Evolutionary conservation across 2,329 filamentous ascomycete species (phyloP).

Genomic region (Calonectria pseudoreteaudii): DNA sequence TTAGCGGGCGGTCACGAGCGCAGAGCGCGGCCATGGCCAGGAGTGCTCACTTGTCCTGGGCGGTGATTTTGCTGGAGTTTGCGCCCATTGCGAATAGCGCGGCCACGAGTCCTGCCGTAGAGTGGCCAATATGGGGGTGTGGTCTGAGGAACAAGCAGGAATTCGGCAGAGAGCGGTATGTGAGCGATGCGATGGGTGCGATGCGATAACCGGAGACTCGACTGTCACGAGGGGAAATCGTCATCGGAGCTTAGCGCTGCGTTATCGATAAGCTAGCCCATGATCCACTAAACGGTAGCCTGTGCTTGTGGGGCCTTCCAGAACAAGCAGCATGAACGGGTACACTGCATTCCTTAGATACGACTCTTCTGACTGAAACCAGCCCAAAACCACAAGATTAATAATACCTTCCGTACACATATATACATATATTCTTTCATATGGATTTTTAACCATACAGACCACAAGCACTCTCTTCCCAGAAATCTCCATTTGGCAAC

Average conservation of each 20-base stretch:
- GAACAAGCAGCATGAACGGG: background rate
- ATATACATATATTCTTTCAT: no score
- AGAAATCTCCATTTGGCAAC: no score
- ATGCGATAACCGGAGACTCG: constrained; percentile 14
- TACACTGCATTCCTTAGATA: background rate
- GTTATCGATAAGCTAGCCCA: constrained; percentile 41
- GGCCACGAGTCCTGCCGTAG: constrained; percentile 14
- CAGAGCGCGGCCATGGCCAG: constrained; percentile 10
- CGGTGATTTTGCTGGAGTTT: constrained; percentile 68
- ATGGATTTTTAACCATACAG: no score
- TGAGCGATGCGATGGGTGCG: constrained; percentile 18
- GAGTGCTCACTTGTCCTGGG: constrained; percentile 83
- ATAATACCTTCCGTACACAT: no score
- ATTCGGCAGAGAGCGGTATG: constrained; percentile 11
- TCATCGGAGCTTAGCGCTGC: constrained; percentile 38
- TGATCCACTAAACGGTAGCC: constrained; percentile 3
- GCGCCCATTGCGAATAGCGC: constrained; percentile 61
- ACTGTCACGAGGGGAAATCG: constrained; percentile 44
- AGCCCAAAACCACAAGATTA: no score
- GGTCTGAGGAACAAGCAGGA: background rate
- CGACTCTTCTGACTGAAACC: no score
- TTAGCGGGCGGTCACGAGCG: constrained; percentile 26
- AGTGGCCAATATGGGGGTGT: constrained; percentile 7
- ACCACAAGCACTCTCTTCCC: no score
- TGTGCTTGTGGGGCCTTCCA: background rate